A percentile compares a stretch with the other conserved stretches of the same genome.
Conservation (phyloP, 2,329 filamentous ascomycete species). For the Penicillium digitatum region DNA sequence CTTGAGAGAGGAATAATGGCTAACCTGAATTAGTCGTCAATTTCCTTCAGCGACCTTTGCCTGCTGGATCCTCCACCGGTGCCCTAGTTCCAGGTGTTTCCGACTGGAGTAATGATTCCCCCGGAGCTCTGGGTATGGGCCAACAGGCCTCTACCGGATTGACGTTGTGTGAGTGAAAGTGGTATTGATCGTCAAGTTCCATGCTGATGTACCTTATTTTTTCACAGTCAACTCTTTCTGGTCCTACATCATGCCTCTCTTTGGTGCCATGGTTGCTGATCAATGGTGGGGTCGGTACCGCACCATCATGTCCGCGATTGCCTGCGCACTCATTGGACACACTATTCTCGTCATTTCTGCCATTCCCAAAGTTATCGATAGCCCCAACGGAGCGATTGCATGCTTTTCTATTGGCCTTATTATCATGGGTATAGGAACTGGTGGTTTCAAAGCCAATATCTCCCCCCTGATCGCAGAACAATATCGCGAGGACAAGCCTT, state of each 20-base stretch:
- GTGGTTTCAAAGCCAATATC: constrained; percentile 79
- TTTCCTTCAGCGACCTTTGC: constrained; percentile 57
- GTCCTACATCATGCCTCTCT: constrained; percentile 57
- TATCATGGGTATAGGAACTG: constrained; percentile 70
- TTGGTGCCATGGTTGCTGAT: constrained; percentile 62
- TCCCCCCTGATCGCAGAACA: constrained; percentile 69
- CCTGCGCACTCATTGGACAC: constrained; percentile 63
- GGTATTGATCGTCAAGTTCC: no score
- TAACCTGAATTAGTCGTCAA: constrained; percentile 51
- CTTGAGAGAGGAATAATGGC: background rate
- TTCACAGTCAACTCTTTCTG: constrained; percentile 57
- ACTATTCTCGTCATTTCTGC: constrained; percentile 63
- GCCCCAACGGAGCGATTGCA: constrained; percentile 56
- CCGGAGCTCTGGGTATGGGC: constrained; percentile 58
- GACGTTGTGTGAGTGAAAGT: constrained; percentile 41
- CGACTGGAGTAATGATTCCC: constrained; percentile 20
- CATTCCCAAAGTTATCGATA: constrained; percentile 59
- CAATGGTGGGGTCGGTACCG: constrained; percentile 65
- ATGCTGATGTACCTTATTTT: background rate
- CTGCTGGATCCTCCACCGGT: constrained; percentile 53
- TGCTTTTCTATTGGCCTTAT: constrained; percentile 62
- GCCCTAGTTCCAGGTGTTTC: constrained; percentile 23
- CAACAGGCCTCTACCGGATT: constrained; percentile 53
- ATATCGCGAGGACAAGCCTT: constrained; percentile 57
- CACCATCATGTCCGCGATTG: constrained; percentile 64